phyloP scores from a whole-genome alignment of 257 asterid species.

The Primulina huaijiensis region DNA sequence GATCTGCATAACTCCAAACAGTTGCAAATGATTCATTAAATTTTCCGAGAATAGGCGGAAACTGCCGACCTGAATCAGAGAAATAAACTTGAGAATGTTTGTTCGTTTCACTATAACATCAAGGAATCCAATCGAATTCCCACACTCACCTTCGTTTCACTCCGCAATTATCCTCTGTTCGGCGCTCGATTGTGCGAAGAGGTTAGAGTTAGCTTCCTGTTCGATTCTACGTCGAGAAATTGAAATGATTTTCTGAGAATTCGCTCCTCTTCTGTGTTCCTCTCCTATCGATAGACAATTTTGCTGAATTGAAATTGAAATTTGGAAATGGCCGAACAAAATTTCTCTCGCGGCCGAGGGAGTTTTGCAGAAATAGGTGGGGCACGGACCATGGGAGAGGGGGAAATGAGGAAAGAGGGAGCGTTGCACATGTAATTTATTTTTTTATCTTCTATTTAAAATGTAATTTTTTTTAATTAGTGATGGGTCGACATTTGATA shows the following conservation, averaged over 20 bases:
- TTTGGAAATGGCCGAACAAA: no score
- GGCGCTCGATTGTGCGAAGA: not conserved
- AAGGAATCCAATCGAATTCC: not conserved
- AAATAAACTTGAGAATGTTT: not conserved
- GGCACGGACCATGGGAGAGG: no score
- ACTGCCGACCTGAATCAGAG: not conserved
- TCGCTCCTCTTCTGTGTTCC: not conserved
- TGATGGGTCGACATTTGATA: no score
- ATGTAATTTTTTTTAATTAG: no score
- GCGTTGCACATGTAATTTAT: no score
- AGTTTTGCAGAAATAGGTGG: no score
- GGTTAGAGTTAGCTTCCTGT: not conserved
- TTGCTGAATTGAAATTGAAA: no score
- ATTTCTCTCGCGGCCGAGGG: no score
- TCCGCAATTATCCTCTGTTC: not conserved
- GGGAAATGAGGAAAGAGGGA: no score
- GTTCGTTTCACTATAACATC: not conserved
- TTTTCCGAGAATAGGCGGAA: not conserved
- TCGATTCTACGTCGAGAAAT: not conserved
- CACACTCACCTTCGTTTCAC: not conserved
- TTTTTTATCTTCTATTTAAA: no score
- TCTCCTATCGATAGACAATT: not conserved
- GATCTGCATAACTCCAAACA: not conserved
- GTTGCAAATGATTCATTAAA: no score
- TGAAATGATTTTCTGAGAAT: not conserved